A percentile compares a stretch with the other conserved stretches of the same genome.
phyloP scores from a whole-genome alignment of 495 filamentous ascomycete species.

The Polyplosphaeria fusca region DNA sequence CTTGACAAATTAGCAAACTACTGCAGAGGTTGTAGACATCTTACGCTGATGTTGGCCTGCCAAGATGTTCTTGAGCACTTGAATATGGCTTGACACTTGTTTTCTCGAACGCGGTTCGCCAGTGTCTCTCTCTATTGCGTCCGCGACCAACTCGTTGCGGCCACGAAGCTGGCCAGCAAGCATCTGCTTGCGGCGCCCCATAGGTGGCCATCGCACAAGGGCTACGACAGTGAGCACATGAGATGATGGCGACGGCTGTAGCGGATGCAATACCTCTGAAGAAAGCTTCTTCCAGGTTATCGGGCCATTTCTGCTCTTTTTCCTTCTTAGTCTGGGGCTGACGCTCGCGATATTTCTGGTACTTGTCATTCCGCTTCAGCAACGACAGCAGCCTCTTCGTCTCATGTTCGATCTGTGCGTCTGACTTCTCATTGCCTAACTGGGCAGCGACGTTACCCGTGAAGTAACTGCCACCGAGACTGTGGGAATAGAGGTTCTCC shows the following conservation, averaged over 20 bases:
- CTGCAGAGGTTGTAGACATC: background rate
- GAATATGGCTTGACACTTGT: conserved; percentile 94
- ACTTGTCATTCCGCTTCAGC: conserved; percentile 50
- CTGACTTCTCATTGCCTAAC: conserved; percentile 12
- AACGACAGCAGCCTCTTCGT: conserved; percentile 30
- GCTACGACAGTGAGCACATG: conserved; percentile 50
- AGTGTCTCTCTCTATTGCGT: conserved; percentile 71
- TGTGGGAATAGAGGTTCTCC: conserved; percentile 11
- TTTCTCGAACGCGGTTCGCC: conserved; percentile 69
- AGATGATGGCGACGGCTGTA: conserved; percentile 12
- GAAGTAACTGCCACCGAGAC: conserved; percentile 14
- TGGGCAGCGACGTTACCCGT: conserved; percentile 7
- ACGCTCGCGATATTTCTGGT: conserved; percentile 65
- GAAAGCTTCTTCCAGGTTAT: conserved; percentile 80
- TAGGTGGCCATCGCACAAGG: conserved; percentile 72
- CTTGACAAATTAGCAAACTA: conserved; percentile 1
- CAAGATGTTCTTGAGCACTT: conserved; percentile 87
- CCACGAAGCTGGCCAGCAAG: conserved; percentile 69
- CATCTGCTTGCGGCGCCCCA: conserved; percentile 76
- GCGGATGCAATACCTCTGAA: conserved; percentile 66
- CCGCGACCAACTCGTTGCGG: conserved; percentile 86
- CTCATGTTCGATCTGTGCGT: conserved; percentile 30
- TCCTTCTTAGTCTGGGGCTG: conserved; percentile 52
- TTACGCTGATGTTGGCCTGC: conserved; percentile 57
- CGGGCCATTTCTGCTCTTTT: conserved; percentile 67